Base-by-base conservation (phyloP, 805 yeast species). In the Candida boidinii region DNA sequence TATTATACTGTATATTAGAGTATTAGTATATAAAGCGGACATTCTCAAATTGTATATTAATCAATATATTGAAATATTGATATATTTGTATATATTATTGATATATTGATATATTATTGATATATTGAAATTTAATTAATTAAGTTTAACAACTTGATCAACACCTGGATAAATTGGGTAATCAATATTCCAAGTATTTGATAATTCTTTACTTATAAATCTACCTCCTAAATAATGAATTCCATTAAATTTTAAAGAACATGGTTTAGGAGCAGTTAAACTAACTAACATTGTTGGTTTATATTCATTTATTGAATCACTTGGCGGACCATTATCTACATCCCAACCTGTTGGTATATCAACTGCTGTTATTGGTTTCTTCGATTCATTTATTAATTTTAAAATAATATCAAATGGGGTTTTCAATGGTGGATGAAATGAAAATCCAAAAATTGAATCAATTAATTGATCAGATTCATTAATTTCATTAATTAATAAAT, bases 281-380 rank as follows among this genome's bases (percentile, higher is more conserved):
- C 94, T 81, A 8, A 92, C 77, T 30, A 92, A 62, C 43, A 76
- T 74, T 5, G 68, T 55, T 1, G 96, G 94, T 17, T 62, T 62
- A 14, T 56, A 59, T 12, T 53, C 39, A 8, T 35, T 34, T 7
- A 51, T 49, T 13, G 62, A 48, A 0, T 53, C 58, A 9, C 60
- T 55, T 2, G 54, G 57, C 0, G 92, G 94, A 0, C 98, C 98
- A 7, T 68, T 49, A 48, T 92, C 94, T 9, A 92, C 97, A 49
- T 88, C 90, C 98, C 98, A 92, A 0, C 96, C 95, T 2, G 95
- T 82, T 0, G 98, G 98, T 29, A 90, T 74, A 54, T 92, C 98
- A 2, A 92, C 83, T 0, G 94, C 73, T 0, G 84, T 70, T 2
- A 87, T 71, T 2, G 88, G 90, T 3, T 74, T 37, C 45, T 47